Base-by-base conservation (phyloP, 2,329 filamentous ascomycete genomes). In the Pezicula carpinea region DNA sequence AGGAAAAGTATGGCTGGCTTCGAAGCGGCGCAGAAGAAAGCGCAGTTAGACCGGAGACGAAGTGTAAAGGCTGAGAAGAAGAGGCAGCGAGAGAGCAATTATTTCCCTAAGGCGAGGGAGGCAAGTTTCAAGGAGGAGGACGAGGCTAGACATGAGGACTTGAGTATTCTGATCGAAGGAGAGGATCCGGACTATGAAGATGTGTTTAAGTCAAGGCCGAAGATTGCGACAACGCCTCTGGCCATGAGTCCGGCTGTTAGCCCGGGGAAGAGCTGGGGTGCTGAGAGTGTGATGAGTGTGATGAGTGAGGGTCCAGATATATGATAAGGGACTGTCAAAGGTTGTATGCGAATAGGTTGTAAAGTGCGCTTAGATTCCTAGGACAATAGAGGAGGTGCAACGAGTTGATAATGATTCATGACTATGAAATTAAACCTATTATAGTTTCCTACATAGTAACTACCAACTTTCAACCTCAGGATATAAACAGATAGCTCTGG, bases 131-230 rank as follows among this genome's bases (percentile, higher is more conserved):
- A 57, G 15, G 53, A 55, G 6, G 23, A 26, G 23, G 23, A 26
- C 23, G 23, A 26, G 23, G 11, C 7, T 10, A 26, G 11, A 10
- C 11, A 8, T n/a, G 44, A 58, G 6, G 58, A 57, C 43, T 46
- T 51, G 14, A 50, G 56, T 29, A 59, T 60, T 53, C 68, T 95
- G 34, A 82, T 95, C 47, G 66, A 68, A 35, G 65, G 57, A 22
- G 19, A 21, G 17, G 75, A 75, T 14, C 76, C 77, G 4, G 89
- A 95, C 50, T 87, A 89, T 64, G 85, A 87, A 49, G 85, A 84
- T 21, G 84, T 96, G 1, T 96, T 96, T 64, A 88, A 84, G 67
- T 91, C 87, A 53, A 70, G 91, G 54, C 91, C 91, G 0, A 86
- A 83, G 65, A 81, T 96, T 55, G 83, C 84, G 53, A 79, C 80